A percentile compares a stretch with the other conserved stretches of the same genome.
Evolutionary conservation across 805 yeast genomes (phyloP).

Genomic region (Barnettozyma salicaria): DNA sequence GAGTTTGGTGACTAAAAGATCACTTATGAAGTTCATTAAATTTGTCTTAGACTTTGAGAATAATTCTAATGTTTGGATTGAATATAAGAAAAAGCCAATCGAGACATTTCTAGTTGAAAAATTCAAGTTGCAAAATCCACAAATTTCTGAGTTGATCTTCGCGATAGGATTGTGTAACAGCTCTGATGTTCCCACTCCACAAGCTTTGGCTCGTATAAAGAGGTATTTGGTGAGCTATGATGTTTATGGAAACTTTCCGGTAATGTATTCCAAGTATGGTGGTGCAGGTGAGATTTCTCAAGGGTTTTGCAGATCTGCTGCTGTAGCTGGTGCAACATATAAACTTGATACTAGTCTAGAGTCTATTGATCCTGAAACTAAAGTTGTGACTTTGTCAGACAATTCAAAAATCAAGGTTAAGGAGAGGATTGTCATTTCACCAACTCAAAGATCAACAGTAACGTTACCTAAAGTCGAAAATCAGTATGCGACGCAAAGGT

Average conservation of each 20-base stretch:
- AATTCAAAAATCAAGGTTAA: constrained; percentile 68
- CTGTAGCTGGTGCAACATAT: constrained; percentile 95
- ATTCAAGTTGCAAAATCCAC: constrained; percentile 68
- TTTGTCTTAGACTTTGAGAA: constrained; percentile 70
- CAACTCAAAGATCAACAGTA: constrained; percentile 52
- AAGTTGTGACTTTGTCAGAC: constrained; percentile 68
- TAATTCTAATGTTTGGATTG: constrained; percentile 50
- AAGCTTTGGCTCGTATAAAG: constrained; percentile 74
- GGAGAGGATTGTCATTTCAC: constrained; percentile 75
- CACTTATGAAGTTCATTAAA: constrained; percentile 86
- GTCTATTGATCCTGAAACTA: constrained; percentile 58
- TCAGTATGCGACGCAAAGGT: constrained; percentile 58
- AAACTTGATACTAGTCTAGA: constrained; percentile 65
- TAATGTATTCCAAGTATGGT: constrained; percentile 85
- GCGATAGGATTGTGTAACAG: constrained; percentile 77
- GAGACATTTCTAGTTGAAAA: constrained; percentile 51
- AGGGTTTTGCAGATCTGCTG: constrained; percentile 96
- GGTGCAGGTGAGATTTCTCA: constrained; percentile 95
- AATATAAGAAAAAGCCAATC: constrained; percentile 51
- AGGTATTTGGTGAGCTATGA: constrained; percentile 81
- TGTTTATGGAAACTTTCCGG: constrained; percentile 93
- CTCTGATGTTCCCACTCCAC: constrained; percentile 55
- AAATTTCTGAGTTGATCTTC: constrained; percentile 75
- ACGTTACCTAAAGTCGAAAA: constrained; percentile 38
- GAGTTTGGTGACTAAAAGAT: constrained; percentile 68